These are phyloP conservation scores for Cryptosporidium sp. DNA, from an alignment of 169 alveolate species.

Conservation along the genomic window DNA sequence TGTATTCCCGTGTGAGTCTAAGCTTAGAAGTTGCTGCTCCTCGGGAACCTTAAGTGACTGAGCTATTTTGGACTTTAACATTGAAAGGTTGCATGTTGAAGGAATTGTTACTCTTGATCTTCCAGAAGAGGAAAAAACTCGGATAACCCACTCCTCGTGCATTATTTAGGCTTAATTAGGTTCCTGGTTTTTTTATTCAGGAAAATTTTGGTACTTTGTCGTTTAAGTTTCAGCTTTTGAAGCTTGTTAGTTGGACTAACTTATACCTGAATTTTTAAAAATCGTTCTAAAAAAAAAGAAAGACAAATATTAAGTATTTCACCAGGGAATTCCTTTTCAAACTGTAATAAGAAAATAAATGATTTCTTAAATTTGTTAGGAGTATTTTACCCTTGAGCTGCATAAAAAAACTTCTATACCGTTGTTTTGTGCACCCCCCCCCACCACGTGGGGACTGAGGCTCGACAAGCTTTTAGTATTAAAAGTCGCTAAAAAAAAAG, in stretches of 20 bases:
- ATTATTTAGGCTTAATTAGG: not conserved
- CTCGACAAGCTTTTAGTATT: slow-evolving; percentile 76
- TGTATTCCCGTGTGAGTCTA: slow-evolving; percentile 45
- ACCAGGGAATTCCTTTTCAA: not conserved
- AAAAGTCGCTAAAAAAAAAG: not conserved
- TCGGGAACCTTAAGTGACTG: slow-evolving; percentile 60
- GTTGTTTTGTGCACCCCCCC: slow-evolving; percentile 2
- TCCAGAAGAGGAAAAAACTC: slow-evolving; percentile 66
- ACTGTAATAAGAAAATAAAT: not conserved
- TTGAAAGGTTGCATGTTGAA: slow-evolving; percentile 44
- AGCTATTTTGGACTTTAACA: slow-evolving; percentile 56
- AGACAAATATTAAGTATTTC: not conserved
- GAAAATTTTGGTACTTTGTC: not conserved
- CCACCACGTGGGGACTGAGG: slow-evolving; percentile 51
- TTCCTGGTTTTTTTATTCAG: not conserved
- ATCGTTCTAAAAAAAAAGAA: no score
- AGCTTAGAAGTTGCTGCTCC: slow-evolving; percentile 44
- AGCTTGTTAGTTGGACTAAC: no score
- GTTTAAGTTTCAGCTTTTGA: not conserved
- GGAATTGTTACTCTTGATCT: slow-evolving; percentile 72
- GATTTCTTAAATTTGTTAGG: not conserved
- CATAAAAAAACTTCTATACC: not conserved
- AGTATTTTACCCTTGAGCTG: not conserved
- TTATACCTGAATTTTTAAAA: no score
- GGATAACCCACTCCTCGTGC: slow-evolving; percentile 66